Percentiles rank a stretch among this genome's conserved stretches.
These are phyloP conservation scores for Ogataea allantospora DNA, from an alignment of 805 yeast species.

Conservation along the genomic window DNA sequence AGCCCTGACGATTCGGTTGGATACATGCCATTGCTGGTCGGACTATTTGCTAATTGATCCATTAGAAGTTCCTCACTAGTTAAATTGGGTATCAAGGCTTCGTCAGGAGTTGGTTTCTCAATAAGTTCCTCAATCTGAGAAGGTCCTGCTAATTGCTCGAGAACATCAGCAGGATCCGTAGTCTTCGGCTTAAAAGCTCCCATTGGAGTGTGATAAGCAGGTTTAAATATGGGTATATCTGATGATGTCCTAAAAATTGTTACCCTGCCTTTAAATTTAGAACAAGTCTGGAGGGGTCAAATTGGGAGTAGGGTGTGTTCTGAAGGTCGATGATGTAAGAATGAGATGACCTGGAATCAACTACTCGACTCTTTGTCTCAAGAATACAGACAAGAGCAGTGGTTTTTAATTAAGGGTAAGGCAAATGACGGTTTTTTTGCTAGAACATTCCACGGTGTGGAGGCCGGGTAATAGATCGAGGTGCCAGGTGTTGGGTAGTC, in stretches of 20 bases:
- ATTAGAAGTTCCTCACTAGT: constrained; percentile 11
- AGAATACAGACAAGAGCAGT: too few relatives aligned
- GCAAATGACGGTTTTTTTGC: constrained; percentile 8
- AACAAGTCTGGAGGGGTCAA: too few relatives aligned
- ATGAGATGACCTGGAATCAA: too few relatives aligned
- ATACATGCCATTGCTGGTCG: not conserved
- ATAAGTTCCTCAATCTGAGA: constrained; percentile 16
- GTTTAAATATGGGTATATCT: too few relatives aligned
- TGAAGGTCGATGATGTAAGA: too few relatives aligned
- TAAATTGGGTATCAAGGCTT: constrained; percentile 3
- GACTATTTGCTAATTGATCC: constrained; percentile 1
- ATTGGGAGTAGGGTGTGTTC: too few relatives aligned
- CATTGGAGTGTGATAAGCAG: constrained; percentile 2
- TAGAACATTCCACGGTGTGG: constrained; percentile 11
- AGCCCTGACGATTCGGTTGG: not conserved
- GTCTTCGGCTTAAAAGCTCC: constrained; percentile 9
- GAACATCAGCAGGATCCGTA: constrained; percentile 1
- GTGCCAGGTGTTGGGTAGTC: too few relatives aligned
- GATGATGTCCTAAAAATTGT: not conserved
- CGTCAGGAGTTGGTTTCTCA: constrained; percentile 4
- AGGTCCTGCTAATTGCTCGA: constrained; percentile 3
- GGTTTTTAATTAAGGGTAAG: not conserved
- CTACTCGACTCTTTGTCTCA: too few relatives aligned
- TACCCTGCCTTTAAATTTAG: constrained; percentile 4
- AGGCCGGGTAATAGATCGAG: constrained; percentile 6